Base-by-base conservation (phyloP, 164 flowering plant species). In the Vitis rotundifolia region DNA sequence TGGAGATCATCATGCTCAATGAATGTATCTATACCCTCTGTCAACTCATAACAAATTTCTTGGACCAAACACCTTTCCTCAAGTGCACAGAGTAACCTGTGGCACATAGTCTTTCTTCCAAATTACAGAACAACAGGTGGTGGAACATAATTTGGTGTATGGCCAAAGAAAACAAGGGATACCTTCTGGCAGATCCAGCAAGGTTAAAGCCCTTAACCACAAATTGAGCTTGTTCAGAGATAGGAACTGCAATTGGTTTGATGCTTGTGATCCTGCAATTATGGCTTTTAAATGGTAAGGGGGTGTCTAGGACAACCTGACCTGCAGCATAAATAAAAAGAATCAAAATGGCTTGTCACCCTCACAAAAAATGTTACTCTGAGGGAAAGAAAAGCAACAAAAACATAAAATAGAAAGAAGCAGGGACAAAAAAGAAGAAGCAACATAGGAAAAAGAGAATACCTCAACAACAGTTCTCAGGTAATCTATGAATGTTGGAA, bases 61-160 rank as follows among this genome's bases (percentile, higher is more conserved):
- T 85, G 87, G 54, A 79, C 75, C 75, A 93, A 73, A 83, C 87
- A 88, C 64, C 76, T 83, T 62, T 94, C 97, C 69, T 88, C 97
- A 18, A 86, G 58, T 18, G 91, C 88, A 77, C 96, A 93, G 14
- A 85, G 84, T 47, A 90, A 82, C 86, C 98, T 92, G 81, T 16
- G 22, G 55, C 58, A 73, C 1, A 59, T 22, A 22, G 0, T 16
- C 18, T 10, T 56, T 16, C 59, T 16, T 10, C 26, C 9, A 7
- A 22, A 16, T 31, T 61, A 14, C 18, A 31, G 49, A 4, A 14
- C 2, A 61, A 37, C 9, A 14, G 16, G 18, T 16, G 48, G 14
- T 12, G 11, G n/a, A 52, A 52, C 55, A 52, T 12, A 4, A 4
- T n/a, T 52, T 52, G 55, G 6, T 52, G 15, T 7, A 19, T 12